Percentiles rank a stretch among this genome's conserved stretches.
These are phyloP conservation scores for Iberis amara DNA, from an alignment of 441 rosid species.

Conservation along the genomic window DNA sequence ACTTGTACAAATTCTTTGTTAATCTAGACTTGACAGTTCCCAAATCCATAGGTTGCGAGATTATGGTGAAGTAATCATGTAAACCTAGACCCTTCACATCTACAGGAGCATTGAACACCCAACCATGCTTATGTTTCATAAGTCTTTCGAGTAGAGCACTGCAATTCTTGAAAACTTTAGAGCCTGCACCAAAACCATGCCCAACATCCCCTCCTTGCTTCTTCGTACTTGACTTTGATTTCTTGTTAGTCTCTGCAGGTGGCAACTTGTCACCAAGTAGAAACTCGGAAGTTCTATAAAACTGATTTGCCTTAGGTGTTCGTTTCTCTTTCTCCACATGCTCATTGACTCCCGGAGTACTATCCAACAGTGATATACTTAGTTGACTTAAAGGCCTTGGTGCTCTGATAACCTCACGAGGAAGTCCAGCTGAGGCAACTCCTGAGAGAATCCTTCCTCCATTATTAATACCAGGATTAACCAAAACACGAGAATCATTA, in stretches of 20 bases:
- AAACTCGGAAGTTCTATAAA: conserved; percentile 82
- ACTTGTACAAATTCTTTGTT: conserved; percentile 74
- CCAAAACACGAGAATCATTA: conserved; percentile 31
- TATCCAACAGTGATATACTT: conserved; percentile 65
- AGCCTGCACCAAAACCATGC: conserved; percentile 45
- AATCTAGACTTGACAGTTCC: conserved; percentile 73
- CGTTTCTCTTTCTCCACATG: conserved; percentile 88
- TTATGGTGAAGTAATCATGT: conserved; percentile 77
- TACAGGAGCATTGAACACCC: conserved; percentile 94
- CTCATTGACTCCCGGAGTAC: conserved; percentile 61
- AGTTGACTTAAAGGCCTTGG: conserved; percentile 69
- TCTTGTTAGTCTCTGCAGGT: conserved; percentile 88
- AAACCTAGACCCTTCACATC: conserved; percentile 72
- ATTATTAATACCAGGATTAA: conserved; percentile 40
- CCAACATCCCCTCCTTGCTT: conserved; percentile 61
- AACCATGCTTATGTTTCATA: conserved; percentile 93
- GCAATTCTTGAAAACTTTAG: conserved; percentile 69
- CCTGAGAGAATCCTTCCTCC: conserved; percentile 62
- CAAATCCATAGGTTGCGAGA: conserved; percentile 93
- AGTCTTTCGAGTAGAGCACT: conserved; percentile 71
- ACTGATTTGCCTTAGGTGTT: conserved; percentile 95
- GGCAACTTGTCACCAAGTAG: conserved; percentile 96
- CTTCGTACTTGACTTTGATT: conserved; percentile 69
- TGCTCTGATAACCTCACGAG: conserved; percentile 51
- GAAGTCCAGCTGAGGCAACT: conserved; percentile 47